phyloP scores from a whole-genome alignment of 371 early-diverging fungal species.

The Mortierella sp. region DNA sequence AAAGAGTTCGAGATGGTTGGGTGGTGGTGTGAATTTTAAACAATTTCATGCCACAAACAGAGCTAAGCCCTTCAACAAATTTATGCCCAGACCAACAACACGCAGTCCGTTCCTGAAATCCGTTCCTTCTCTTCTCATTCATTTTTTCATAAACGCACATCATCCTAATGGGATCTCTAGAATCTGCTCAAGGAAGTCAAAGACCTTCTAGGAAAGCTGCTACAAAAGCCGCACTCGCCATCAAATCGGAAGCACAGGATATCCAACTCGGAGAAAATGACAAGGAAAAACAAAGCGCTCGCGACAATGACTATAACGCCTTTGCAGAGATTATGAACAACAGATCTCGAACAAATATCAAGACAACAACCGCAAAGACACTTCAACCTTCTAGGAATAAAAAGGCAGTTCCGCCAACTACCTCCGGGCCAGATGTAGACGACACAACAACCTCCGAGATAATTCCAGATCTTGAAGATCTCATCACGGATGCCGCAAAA shows the following conservation, averaged over 20 bases:
- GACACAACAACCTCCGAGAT: background rate
- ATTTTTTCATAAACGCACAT: background rate
- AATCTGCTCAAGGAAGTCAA: background rate
- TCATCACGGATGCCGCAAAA: slow-evolving; percentile 34
- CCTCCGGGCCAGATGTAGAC: background rate
- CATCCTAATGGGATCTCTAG: slow-evolving; percentile 11
- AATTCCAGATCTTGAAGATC: slow-evolving; percentile 46
- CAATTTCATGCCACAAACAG: background rate
- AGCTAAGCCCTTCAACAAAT: no score
- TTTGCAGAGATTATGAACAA: slow-evolving; percentile 30
- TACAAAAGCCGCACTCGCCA: slow-evolving; percentile 43
- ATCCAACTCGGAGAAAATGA: background rate
- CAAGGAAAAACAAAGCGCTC: no score
- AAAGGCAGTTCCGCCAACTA: background rate
- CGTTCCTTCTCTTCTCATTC: background rate
- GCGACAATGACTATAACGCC: slow-evolving; percentile 12
- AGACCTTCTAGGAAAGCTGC: slow-evolving; percentile 43
- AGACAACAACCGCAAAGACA: background rate
- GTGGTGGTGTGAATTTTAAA: background rate
- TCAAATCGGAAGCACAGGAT: slow-evolving; percentile 33
- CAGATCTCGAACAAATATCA: slow-evolving; percentile 8
- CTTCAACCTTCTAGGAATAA: background rate
- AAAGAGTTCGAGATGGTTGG: no score
- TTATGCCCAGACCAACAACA: no score
- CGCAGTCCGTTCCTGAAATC: background rate